phyloP scores from a whole-genome alignment of 306 rosid species.

The Dalbergia cochinchinensis region DNA sequence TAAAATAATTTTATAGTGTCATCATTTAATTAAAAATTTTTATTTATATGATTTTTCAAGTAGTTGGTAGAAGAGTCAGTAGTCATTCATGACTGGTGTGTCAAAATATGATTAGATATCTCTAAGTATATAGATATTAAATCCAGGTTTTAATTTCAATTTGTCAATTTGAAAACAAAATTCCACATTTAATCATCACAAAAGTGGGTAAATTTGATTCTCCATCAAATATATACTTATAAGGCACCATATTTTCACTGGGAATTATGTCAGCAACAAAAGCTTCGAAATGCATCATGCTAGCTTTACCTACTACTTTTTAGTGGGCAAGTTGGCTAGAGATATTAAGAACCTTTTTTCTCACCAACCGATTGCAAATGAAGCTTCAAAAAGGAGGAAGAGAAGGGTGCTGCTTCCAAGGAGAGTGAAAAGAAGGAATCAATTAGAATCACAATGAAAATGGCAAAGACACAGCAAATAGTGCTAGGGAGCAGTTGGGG shows the following conservation, averaged over 20 bases:
- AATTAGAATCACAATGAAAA: constrained; percentile 22
- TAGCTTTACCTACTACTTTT: constrained; percentile 44
- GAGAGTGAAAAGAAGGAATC: constrained; percentile 3
- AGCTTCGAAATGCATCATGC: constrained; percentile 46
- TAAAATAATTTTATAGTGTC: no score
- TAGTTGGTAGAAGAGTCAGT: no score
- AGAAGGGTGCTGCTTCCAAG: neutral
- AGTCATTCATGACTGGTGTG: no score
- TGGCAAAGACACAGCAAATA: constrained; percentile 53
- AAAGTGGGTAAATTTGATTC: neutral
- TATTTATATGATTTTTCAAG: no score
- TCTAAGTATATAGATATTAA: no score
- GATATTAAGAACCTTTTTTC: constrained; percentile 43
- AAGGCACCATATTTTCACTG: constrained; percentile 29
- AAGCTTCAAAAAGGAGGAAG: constrained; percentile 56
- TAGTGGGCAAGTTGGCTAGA: constrained; percentile 52
- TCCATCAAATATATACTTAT: neutral
- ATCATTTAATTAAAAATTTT: no score
- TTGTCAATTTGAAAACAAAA: neutral
- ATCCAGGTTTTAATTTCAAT: neutral
- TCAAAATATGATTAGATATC: no score
- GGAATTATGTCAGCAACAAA: constrained; percentile 36
- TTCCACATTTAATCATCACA: neutral
- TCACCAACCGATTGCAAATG: constrained; percentile 59
- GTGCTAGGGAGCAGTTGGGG: constrained; percentile 57